Conservation (phyloP, 331 rosid species). For the Pyracantha coccinea region DNA sequence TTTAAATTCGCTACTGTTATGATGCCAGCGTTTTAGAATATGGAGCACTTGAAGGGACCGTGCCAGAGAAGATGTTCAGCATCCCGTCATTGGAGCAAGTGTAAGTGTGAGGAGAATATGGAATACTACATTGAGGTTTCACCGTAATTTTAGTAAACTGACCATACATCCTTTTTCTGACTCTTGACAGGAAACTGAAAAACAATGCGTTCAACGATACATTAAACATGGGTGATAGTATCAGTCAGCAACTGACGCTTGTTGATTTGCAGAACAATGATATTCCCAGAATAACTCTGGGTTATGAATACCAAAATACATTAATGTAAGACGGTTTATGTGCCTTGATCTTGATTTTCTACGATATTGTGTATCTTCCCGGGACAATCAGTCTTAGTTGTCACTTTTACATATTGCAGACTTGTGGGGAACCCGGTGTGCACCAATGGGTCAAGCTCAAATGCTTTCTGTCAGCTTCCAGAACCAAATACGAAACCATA, state of each 20-base stretch:
- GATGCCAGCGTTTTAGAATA: constrained; percentile 49
- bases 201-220: constrained; percentile 54
- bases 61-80: neutral
- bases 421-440: constrained; percentile 91
- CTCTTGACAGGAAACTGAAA: constrained; percentile 61
- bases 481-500: constrained; percentile 41
- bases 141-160: neutral
- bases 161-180: neutral
- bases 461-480: constrained; percentile 51
- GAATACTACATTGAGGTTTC: neutral
- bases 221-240: constrained; percentile 42
- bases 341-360: constrained; percentile 4
- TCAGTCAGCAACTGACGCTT: constrained; percentile 56
- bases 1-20: neutral
- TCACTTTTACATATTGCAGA: constrained; percentile 32
- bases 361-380: neutral
- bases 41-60: constrained; percentile 59
- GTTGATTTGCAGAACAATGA: constrained; percentile 77
- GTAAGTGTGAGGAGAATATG: neutral
- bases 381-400: constrained; percentile 4
- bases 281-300: constrained; percentile 35
- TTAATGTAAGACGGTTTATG: constrained; percentile 50
- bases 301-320: constrained; percentile 44
- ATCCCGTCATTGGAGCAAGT: neutral
- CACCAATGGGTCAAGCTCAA: constrained; percentile 25